Evolutionary conservation across 371 early-diverging fungal genomes (phyloP).

Genomic region (Choanephora cucurbitarum): DNA sequence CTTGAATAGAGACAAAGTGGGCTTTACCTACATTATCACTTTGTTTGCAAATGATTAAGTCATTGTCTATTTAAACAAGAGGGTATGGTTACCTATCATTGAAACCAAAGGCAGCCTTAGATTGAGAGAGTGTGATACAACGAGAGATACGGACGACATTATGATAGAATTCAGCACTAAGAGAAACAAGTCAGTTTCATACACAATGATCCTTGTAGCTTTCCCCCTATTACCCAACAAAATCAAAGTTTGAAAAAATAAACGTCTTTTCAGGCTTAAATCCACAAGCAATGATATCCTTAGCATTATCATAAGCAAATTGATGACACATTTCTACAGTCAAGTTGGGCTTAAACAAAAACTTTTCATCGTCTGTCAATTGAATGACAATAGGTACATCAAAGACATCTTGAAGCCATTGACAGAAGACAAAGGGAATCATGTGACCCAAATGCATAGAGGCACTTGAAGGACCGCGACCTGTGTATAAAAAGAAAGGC

Average conservation of each 20-base stretch:
- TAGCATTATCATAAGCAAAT: conserved; percentile 88
- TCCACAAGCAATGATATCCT: conserved; percentile 98
- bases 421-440: conserved; percentile 98
- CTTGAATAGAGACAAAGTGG: conserved; percentile 92
- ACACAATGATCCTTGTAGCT: background rate
- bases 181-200: background rate
- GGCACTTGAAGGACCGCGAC: conserved; percentile 97
- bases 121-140: conserved; percentile 81
- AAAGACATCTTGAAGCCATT: conserved; percentile 98
- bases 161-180: conserved; percentile 86
- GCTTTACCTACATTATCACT: conserved; percentile 90
- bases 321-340: conserved; percentile 85
- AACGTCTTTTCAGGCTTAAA: conserved; percentile 99
- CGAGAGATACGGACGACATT: conserved; percentile 90
- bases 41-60: conserved; percentile 1
- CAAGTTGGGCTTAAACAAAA: conserved; percentile 93
- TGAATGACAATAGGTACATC: conserved; percentile 98
- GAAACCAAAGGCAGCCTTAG: conserved; percentile 94
- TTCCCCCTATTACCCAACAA: conserved; percentile 73
- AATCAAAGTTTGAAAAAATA: conserved; percentile 96
- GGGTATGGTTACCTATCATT: conserved; percentile 57
- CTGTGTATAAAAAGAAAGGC: conserved; percentile 99
- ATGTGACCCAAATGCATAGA: conserved; percentile 99
- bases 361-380: conserved; percentile 99
- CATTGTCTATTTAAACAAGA: background rate